Evolutionary conservation across 441 rosid genomes (phyloP).

Genomic region (Hura crepitans): DNA sequence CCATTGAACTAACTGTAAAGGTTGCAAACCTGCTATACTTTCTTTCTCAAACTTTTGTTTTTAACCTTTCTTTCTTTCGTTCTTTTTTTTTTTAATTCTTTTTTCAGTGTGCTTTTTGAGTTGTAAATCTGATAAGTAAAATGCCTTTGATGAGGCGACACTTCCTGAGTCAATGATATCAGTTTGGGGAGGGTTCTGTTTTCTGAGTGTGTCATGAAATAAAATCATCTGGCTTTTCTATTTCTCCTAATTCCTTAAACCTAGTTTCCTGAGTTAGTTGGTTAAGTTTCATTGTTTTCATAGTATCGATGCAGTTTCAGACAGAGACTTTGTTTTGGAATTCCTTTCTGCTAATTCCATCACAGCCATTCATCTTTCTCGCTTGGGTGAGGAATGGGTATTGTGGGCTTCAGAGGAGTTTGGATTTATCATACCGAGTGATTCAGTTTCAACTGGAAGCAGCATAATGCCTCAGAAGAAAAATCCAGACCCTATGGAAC

Average conservation of each 20-base stretch:
- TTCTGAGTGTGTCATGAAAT: conserved; percentile 3
- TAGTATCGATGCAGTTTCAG: conserved; percentile 95
- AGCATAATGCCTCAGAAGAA: conserved; percentile 99
- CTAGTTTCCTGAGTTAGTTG: conserved; percentile 14
- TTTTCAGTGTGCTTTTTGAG: no score
- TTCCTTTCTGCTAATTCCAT: conserved; percentile 71
- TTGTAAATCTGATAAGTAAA: neutral
- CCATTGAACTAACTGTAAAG: neutral
- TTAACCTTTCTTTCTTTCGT: neutral
- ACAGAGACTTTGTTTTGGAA: conserved; percentile 84
- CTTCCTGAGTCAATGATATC: neutral
- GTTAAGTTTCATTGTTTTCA: conserved; percentile 25
- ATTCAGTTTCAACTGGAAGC: conserved; percentile 89
- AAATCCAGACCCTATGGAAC: conserved; percentile 99
- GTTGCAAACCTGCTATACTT: neutral
- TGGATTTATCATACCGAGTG: conserved; percentile 81
- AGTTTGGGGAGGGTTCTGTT: neutral
- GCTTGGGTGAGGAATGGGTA: conserved; percentile 96
- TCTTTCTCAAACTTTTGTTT: neutral
- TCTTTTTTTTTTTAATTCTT: no score
- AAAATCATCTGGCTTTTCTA: neutral
- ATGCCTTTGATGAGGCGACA: neutral
- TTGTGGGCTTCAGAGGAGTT: conserved; percentile 98
- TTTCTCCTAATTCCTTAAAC: neutral
- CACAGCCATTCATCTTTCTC: conserved; percentile 77